phyloP scores from a whole-genome alignment of 352 stramenopile species.

The Thraustotheca clavata region DNA sequence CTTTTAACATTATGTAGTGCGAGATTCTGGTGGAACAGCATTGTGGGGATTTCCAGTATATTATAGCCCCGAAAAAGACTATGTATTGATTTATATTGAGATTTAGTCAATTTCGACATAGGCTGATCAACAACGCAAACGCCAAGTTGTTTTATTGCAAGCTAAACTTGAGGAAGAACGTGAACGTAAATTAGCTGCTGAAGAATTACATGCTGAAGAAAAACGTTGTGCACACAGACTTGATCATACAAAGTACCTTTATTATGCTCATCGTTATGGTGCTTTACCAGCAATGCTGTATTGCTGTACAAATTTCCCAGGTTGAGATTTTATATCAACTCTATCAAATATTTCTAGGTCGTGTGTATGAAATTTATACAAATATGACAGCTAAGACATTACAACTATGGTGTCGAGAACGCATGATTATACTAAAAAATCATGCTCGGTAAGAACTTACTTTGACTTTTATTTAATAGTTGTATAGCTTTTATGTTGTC shows the following conservation, averaged over 20 bases:
- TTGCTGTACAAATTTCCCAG: conserved; percentile 26
- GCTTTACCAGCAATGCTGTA: conserved; percentile 26
- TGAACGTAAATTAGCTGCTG: neutral
- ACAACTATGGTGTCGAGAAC: conserved; percentile 23
- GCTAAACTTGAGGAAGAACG: conserved; percentile 7
- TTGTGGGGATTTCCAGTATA: conserved; percentile 28
- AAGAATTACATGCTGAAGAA: neutral
- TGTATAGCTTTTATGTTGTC: conserved; percentile 1
- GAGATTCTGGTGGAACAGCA: too few relatives aligned
- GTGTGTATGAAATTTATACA: conserved; percentile 25
- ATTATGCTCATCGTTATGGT: conserved; percentile 24
- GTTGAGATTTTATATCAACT: too few relatives aligned
- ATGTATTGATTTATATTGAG: neutral
- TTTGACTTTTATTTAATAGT: neutral
- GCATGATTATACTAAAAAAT: conserved; percentile 13
- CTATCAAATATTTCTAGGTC: neutral
- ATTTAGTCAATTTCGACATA: neutral
- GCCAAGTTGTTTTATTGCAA: neutral
- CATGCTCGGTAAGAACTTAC: conserved; percentile 1
- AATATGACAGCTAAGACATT: conserved; percentile 22
- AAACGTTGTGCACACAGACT: conserved; percentile 3
- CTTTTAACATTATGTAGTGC: too few relatives aligned
- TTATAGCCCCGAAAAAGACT: conserved; percentile 23
- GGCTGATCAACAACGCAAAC: neutral
- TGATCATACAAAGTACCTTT: conserved; percentile 28